Evolutionary conservation across 768 basidiomycete species (phyloP).

Genomic region (Mrakia gelida): DNA sequence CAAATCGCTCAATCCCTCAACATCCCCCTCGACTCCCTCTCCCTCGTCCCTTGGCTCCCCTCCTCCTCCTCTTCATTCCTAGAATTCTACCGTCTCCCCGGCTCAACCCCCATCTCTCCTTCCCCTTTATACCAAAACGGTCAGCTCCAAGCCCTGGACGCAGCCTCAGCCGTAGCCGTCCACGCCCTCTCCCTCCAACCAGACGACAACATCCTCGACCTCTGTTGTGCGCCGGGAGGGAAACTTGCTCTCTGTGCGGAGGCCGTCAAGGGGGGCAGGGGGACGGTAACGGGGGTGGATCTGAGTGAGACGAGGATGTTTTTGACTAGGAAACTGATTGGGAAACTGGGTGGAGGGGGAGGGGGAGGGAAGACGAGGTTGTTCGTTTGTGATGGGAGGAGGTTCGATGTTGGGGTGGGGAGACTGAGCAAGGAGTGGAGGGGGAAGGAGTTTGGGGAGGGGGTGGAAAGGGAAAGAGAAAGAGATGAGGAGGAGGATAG

Average conservation of each 20-base stretch:
- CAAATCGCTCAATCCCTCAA: conserved; percentile 20
- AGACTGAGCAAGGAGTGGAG: conserved; percentile 17
- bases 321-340: not conserved
- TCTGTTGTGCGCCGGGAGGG: conserved; percentile 29
- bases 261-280: conserved; percentile 1
- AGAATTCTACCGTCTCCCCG: conserved; percentile 26
- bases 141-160: conserved; percentile 29
- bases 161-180: conserved; percentile 29
- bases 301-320: conserved; percentile 5
- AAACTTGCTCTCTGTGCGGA: conserved; percentile 25
- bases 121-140: conserved; percentile 13
- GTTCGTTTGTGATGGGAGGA: conserved; percentile 21
- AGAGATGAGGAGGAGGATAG: not conserved
- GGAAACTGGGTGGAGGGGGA: not conserved
- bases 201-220: conserved; percentile 29
- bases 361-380: conserved; percentile 10
- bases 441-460: conserved; percentile 6
- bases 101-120: not conserved
- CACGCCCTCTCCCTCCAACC: conserved; percentile 25
- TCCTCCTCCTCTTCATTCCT: not conserved
- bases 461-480: conserved; percentile 8
- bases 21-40: not conserved
- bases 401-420: conserved; percentile 22
- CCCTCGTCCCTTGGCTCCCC: conserved; percentile 24
- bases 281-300: conserved; percentile 30